A percentile compares a stretch with the other conserved stretches of the same genome.
Conservation (phyloP, 768 basidiomycete genomes). For the Rhodotorula taiwanensis region DNA sequence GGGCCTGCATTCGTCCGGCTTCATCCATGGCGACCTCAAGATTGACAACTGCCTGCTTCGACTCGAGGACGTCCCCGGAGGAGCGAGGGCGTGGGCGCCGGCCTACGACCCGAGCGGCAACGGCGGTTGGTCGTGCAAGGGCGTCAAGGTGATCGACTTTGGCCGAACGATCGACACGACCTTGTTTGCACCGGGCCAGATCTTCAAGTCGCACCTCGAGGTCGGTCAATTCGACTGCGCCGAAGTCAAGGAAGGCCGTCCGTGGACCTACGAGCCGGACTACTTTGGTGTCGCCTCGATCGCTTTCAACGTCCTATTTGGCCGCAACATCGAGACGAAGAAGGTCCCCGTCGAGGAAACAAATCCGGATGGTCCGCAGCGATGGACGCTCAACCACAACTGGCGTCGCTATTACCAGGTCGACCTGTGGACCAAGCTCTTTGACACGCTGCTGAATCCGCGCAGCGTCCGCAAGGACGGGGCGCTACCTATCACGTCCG, state of each 20-base stretch:
- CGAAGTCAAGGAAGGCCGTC: constrained; percentile 71
- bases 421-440: constrained; percentile 73
- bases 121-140: constrained; percentile 79
- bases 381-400: constrained; percentile 37
- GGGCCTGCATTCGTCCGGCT: constrained; percentile 68
- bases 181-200: constrained; percentile 70
- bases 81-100: constrained; percentile 58
- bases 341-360: constrained; percentile 41
- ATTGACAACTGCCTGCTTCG: constrained; percentile 98
- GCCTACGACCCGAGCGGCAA: constrained; percentile 71
- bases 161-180: constrained; percentile 85
- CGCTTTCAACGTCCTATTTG: constrained; percentile 91
- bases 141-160: constrained; percentile 91
- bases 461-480: constrained; percentile 54
- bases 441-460: constrained; percentile 82
- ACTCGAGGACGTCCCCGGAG: constrained; percentile 71
- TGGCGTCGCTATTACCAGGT: constrained; percentile 80
- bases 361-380: neutral
- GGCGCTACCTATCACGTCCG: constrained; percentile 63
- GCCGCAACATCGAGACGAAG: constrained; percentile 82
- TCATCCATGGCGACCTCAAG: constrained; percentile 97
- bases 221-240: constrained; percentile 85
- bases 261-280: constrained; percentile 94
- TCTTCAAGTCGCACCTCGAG: constrained; percentile 78
- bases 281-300: constrained; percentile 94